Base-by-base conservation (phyloP, 257 asterid genomes). In the Petrea volubilis region DNA sequence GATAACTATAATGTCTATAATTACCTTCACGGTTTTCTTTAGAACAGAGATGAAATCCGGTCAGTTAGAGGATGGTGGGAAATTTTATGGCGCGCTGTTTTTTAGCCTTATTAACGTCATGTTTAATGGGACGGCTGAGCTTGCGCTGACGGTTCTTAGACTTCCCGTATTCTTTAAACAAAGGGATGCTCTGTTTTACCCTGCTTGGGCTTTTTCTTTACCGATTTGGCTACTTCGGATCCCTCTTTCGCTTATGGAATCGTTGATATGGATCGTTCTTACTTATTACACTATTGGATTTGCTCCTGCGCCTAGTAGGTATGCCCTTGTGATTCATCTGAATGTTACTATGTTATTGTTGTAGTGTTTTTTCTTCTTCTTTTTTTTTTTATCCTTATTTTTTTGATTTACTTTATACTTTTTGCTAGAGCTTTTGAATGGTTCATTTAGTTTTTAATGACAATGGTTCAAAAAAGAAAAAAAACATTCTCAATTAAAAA, bases 191-290 rank as follows among this genome's bases (percentile, higher is more conserved):
- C 79, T 89, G 41, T 89, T 93, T 82, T 93, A 71, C 80, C 98
- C 98, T 9, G 94, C 98, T 47, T 93, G 98, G 98, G 98, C 98
- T 1, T 93, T 93, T 62, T 88, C 97, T 10, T 75, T 93, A 33
- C 98, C 98, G 2, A 93, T 93, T 75, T 93, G 97, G 96, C 84
- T 93, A 71, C 81, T 89, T 33, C 78, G 86, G 74, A 84, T 93
- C 72, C 98, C 98, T 12, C 87, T 91, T 66, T 93, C 98, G 20
- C 60, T 91, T 15, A 61, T 89, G 87, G 98, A 93, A 73, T 93
- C 98, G 17, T 72, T 84, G 44, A 93, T 93, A 74, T 93, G 98
- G 98, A 74, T 87, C 25, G 38, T 80, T 76, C 96, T 93, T 73
- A 93, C 98, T 38, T 93, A 93, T 77, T 93, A 93, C 80, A 91